Evolutionary conservation across 2,329 filamentous ascomycete genomes (phyloP).

Genomic region (Curvularia eragrostidis): DNA sequence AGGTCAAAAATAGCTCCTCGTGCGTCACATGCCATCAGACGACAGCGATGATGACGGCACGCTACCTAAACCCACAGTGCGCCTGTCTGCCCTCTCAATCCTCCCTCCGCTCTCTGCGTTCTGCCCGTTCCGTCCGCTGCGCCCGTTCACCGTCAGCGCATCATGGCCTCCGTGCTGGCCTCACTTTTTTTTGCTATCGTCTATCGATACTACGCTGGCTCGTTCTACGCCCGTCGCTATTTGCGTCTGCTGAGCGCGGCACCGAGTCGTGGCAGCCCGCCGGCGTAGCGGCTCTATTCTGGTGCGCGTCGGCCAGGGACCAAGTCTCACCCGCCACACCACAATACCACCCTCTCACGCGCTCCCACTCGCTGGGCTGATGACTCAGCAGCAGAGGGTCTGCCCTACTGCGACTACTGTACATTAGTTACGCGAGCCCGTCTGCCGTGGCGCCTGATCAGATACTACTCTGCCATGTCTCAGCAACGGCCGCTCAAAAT

Average conservation of each 20-base stretch:
- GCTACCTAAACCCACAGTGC: not conserved
- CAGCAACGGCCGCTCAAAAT: not conserved
- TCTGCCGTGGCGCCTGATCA: slow-evolving; percentile 4
- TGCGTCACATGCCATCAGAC: slow-evolving; percentile 30
- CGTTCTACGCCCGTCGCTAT: slow-evolving; percentile 13
- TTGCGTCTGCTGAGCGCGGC: slow-evolving; percentile 2
- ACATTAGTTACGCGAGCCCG: not conserved
- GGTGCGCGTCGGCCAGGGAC: slow-evolving; percentile 3
- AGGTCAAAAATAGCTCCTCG: slow-evolving; percentile 37
- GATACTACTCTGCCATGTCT: slow-evolving; percentile 17
- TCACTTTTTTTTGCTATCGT: slow-evolving; percentile 1
- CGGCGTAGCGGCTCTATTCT: slow-evolving; percentile 13
- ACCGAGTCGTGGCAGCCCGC: slow-evolving; percentile 7
- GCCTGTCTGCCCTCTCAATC: not conserved
- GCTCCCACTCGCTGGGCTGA: slow-evolving; percentile 13
- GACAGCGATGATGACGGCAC: not conserved
- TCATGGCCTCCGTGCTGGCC: slow-evolving; percentile 1
- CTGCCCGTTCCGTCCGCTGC: slow-evolving; percentile 6
- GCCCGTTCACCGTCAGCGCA: slow-evolving; percentile 4
- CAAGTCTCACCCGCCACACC: not conserved
- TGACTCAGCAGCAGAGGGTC: slow-evolving; percentile 1
- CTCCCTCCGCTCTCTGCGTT: not conserved
- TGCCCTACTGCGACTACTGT: not conserved
- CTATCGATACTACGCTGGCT: slow-evolving; percentile 20
- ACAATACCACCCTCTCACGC: too few species aligned